Percentiles rank a stretch among this genome's conserved stretches.
phyloP scores from a whole-genome alignment of 1,284 basidiomycete species.

The Ganoderma lucidum region DNA sequence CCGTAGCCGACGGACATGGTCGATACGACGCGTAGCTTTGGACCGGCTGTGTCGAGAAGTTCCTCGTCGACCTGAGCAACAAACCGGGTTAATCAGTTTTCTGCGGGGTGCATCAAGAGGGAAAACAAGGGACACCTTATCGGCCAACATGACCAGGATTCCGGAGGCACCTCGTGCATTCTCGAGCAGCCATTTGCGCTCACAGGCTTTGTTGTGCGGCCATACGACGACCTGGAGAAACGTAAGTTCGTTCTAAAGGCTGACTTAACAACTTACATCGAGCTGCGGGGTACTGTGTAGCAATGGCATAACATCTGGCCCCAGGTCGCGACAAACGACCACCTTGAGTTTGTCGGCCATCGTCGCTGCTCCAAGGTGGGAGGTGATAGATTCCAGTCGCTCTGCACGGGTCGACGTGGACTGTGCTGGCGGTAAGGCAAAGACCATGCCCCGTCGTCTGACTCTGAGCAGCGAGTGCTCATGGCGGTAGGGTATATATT shows the following conservation, averaged over 20 bases:
- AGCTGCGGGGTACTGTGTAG: conserved; percentile 59
- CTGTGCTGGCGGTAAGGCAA: conserved; percentile 3
- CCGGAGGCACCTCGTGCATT: conserved; percentile 74
- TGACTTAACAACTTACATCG: conserved; percentile 52
- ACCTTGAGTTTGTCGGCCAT: conserved; percentile 53
- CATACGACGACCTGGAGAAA: conserved; percentile 70
- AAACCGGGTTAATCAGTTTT: neutral
- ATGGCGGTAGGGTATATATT: conserved; percentile 10
- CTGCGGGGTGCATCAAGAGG: neutral
- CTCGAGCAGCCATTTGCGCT: conserved; percentile 81
- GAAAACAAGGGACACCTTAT: conserved; percentile 59
- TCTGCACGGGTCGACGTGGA: neutral
- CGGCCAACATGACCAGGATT: conserved; percentile 73
- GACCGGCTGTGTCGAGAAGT: conserved; percentile 76
- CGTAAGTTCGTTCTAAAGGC: neutral
- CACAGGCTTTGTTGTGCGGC: conserved; percentile 69
- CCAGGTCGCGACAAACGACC: conserved; percentile 74
- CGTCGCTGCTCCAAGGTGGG: conserved; percentile 15
- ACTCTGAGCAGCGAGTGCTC: neutral
- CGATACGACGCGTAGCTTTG: conserved; percentile 79
- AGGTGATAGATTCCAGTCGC: conserved; percentile 19
- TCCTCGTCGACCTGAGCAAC: conserved; percentile 71
- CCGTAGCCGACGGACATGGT: conserved; percentile 93
- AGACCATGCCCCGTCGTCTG: conserved; percentile 11
- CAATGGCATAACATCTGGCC: conserved; percentile 74